Evolutionary conservation across 768 basidiomycete genomes (phyloP), one percentile per base, ranked within the genome.

Genomic region (Podaxis carcinomalis): DNA sequence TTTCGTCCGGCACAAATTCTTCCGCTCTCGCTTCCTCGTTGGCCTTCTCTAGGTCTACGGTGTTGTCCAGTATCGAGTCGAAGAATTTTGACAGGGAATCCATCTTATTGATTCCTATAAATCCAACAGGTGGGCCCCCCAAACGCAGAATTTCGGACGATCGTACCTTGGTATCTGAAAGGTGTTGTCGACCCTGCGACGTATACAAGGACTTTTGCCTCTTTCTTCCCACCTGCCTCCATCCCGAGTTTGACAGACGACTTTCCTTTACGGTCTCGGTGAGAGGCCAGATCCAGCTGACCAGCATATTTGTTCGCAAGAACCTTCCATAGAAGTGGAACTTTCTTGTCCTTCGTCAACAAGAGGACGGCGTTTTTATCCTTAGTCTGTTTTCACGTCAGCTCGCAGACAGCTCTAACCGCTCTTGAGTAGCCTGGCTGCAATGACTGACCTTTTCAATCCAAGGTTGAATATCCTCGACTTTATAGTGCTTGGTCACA

Each of bases 301-400:
- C 83, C 83, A 59, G 78, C 68, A 73, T 85, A 92, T 65, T 85
- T 88, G 68, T 90, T 90, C 19, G 81, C 83, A 25, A 93, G 80
- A 16, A 88, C 84, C 65, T 87, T 83, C 92, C 91, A 93, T 37
- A 93, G 76, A 9, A 92, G 73, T 1, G 92, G 92, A 49, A 84
- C 83, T 65, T 83, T 84, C 66, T 86, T 88, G 61, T 87, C 87
- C 70, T 91, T 86, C 68, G 88, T 89, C 61, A 90, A 72, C 7
- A 91, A 80, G 7, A 93, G 76, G 5, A 85, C 84, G 11, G 86
- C 85, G 36, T 80, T 77, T 62, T 78, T 73, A 51, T 77, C 76
- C 42, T 64, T 64, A 27, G 69, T 68, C 75, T 74, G 59, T 51
- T 14, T 3, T 14, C n/a, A 7, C 9, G 13, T 27, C 16, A 61